Evolutionary conservation across 1,139 yeast genomes (phyloP).

Genomic region (Lodderomyces jiufengensis): DNA sequence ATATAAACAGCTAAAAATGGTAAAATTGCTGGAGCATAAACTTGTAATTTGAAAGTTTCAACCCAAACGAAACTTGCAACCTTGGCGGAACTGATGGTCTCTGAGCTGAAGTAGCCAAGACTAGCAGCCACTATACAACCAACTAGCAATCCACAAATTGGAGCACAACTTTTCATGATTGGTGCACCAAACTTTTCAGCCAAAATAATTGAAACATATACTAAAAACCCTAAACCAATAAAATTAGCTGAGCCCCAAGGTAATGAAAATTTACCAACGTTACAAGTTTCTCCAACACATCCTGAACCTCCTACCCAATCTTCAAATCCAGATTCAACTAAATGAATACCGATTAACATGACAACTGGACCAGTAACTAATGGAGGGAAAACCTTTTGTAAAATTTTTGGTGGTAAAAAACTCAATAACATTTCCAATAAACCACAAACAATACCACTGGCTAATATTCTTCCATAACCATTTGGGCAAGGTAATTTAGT

Average conservation of each 20-base stretch:
- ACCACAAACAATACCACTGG: constrained; percentile 74
- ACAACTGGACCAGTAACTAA: constrained; percentile 93
- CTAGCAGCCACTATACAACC: constrained; percentile 94
- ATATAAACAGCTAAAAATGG: constrained; percentile 81
- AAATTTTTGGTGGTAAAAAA: constrained; percentile 66
- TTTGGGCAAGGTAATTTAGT: constrained; percentile 76
- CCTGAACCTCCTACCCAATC: constrained; percentile 91
- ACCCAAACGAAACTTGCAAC: constrained; percentile 85
- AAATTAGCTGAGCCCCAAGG: constrained; percentile 85
- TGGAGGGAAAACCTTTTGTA: constrained; percentile 79
- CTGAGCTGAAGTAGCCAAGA: constrained; percentile 66
- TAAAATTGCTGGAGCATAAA: constrained; percentile 80
- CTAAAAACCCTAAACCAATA: constrained; percentile 82
- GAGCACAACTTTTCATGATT: constrained; percentile 90
- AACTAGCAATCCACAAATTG: constrained; percentile 72
- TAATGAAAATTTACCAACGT: constrained; percentile 20
- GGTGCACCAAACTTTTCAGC: constrained; percentile 92
- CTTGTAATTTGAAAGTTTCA: constrained; percentile 67
- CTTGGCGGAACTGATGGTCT: constrained; percentile 64
- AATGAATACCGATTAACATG: constrained; percentile 67
- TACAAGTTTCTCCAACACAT: constrained; percentile 45
- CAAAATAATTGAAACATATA: constrained; percentile 65
- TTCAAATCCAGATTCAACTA: constrained; percentile 66
- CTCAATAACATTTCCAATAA: constrained; percentile 68
- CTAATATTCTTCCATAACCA: constrained; percentile 84